Evolutionary conservation across 1,284 basidiomycete genomes (phyloP).

Genomic region (Naganishia liquefaciens): DNA sequence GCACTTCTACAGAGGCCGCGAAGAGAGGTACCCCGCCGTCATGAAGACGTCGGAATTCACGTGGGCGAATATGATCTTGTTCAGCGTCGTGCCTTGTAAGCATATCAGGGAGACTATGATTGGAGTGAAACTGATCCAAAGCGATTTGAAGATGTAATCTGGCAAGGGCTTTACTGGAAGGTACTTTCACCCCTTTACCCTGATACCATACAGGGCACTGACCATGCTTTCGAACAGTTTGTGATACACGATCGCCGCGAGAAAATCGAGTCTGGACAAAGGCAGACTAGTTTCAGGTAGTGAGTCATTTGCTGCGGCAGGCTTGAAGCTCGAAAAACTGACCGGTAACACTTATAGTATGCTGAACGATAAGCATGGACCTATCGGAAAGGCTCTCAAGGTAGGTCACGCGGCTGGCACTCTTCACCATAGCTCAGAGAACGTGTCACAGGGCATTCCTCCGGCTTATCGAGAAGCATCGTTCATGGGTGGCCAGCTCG

Average conservation of each 20-base stretch:
- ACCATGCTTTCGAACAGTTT: slow-evolving; percentile 58
- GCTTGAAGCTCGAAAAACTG: background rate
- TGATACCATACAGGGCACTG: background rate
- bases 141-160: slow-evolving; percentile 67
- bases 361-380: slow-evolving; percentile 78
- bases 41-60: slow-evolving; percentile 53
- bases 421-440: background rate
- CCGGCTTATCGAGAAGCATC: slow-evolving; percentile 66
- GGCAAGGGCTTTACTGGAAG: slow-evolving; percentile 90
- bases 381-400: slow-evolving; percentile 71
- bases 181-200: slow-evolving; percentile 49
- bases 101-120: background rate
- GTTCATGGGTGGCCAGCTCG: slow-evolving; percentile 83
- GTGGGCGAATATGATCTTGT: slow-evolving; percentile 52
- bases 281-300: slow-evolving; percentile 80
- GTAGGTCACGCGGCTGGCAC: background rate
- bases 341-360: too few relatives aligned
- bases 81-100: slow-evolving; percentile 51
- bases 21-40: slow-evolving; percentile 77
- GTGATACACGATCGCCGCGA: slow-evolving; percentile 76
- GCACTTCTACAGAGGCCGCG: slow-evolving; percentile 77
- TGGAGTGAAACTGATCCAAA: background rate
- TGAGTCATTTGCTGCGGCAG: slow-evolving; percentile 34
- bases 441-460: slow-evolving; percentile 53
- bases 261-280: slow-evolving; percentile 82